These are phyloP conservation scores for Aspergillus latus DNA, from an alignment of 2,329 filamentous ascomycete genomes.

Conservation along the genomic window DNA sequence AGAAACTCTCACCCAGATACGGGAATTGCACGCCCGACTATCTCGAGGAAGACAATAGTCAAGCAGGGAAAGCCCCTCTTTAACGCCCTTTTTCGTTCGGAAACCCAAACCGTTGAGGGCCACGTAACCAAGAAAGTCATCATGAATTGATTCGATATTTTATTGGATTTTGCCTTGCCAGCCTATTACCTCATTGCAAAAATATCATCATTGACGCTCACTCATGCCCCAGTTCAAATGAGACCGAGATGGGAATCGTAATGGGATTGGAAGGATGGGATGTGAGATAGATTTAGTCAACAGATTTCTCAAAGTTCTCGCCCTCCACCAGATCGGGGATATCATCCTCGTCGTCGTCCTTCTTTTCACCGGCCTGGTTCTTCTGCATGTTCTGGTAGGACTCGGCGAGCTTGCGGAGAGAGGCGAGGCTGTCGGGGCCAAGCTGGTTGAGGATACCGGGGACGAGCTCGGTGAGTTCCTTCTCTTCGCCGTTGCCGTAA, in stretches of 20 bases:
- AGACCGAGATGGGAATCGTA: not conserved
- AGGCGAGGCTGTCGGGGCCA: slow-evolving; percentile 94
- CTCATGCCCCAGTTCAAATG: not conserved
- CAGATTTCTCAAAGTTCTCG: slow-evolving; percentile 97
- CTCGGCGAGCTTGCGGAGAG: slow-evolving; percentile 96
- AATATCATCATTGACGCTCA: not conserved
- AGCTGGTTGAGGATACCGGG: slow-evolving; percentile 99
- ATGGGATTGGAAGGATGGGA: not conserved
- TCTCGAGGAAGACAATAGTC: too few relatives aligned
- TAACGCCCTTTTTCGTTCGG: too few relatives aligned
- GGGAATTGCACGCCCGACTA: too few relatives aligned
- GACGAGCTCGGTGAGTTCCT: slow-evolving; percentile 99
- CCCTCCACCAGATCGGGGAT: slow-evolving; percentile 96
- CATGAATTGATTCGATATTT: not conserved
- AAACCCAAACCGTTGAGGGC: too few relatives aligned
- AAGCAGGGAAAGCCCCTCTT: too few relatives aligned
- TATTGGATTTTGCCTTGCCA: not conserved
- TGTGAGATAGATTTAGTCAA: slow-evolving; percentile 64
- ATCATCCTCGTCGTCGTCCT: slow-evolving; percentile 76
- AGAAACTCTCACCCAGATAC: too few relatives aligned
- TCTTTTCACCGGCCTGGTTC: slow-evolving; percentile 75
- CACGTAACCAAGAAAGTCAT: not conserved
- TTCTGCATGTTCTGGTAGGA: slow-evolving; percentile 99
- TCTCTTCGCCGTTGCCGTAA: slow-evolving; percentile 98
- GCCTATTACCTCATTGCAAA: not conserved